phyloP scores from a whole-genome alignment of 2,329 filamentous ascomycete genomes.

The Didymella lethalis region DNA sequence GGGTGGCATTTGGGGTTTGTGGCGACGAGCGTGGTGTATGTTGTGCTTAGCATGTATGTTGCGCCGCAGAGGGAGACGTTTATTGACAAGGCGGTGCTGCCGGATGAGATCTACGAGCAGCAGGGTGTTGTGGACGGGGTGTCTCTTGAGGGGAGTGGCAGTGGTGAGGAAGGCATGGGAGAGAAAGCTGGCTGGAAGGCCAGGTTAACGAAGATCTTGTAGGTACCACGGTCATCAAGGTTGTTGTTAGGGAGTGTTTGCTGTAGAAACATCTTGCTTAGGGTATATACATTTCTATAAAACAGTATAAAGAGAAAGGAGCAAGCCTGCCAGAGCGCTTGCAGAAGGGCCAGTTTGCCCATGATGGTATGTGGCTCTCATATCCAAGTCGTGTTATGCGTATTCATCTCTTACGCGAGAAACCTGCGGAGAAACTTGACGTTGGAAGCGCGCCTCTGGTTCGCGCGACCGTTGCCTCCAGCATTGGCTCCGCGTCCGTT shows the following conservation, averaged over 20 bases:
- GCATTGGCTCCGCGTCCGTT: neutral
- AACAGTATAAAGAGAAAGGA: conserved; percentile 1
- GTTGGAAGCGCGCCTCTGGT: conserved; percentile 15
- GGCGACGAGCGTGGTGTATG: conserved; percentile 64
- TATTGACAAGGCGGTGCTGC: conserved; percentile 52
- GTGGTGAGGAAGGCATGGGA: conserved; percentile 28
- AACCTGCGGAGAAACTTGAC: conserved; percentile 15
- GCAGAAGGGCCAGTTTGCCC: neutral
- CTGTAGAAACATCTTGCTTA: neutral
- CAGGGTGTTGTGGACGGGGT: conserved; percentile 37
- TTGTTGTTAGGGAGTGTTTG: too few species aligned
- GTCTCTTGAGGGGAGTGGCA: conserved; percentile 36
- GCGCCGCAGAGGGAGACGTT: conserved; percentile 60
- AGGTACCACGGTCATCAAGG: conserved; percentile 1
- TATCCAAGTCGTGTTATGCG: neutral
- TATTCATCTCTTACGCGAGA: conserved; percentile 1
- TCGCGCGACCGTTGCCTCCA: conserved; percentile 23
- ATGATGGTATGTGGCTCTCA: neutral
- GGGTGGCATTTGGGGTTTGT: conserved; percentile 72
- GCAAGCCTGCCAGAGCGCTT: conserved; percentile 17
- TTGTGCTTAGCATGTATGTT: conserved; percentile 57
- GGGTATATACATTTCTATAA: conserved; percentile 17
- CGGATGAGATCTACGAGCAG: conserved; percentile 51
- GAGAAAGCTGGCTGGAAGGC: conserved; percentile 48
- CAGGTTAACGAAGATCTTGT: conserved; percentile 46